Evolutionary conservation across 768 basidiomycete species (phyloP).

Genomic region (Calocera cornea): DNA sequence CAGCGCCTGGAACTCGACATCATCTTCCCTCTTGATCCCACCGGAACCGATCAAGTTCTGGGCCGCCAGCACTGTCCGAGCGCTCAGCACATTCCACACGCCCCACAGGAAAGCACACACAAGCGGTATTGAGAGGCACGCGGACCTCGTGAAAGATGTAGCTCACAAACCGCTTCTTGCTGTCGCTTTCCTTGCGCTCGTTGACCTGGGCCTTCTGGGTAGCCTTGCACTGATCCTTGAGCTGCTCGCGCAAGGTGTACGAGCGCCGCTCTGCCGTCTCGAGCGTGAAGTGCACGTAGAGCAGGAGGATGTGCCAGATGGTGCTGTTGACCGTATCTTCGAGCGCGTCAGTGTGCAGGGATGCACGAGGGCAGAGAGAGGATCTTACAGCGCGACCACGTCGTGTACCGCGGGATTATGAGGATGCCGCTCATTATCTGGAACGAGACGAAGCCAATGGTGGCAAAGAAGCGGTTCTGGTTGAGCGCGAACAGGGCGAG

Average conservation of each 20-base stretch:
- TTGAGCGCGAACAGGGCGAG: constrained; percentile 24
- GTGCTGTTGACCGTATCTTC: constrained; percentile 14
- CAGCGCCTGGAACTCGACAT: constrained; percentile 78
- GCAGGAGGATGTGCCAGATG: constrained; percentile 28
- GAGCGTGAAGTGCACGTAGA: constrained; percentile 33
- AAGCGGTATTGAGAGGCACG: constrained; percentile 27
- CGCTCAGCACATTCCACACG: constrained; percentile 6
- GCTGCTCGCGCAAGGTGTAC: constrained; percentile 39
- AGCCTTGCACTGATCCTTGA: constrained; percentile 41
- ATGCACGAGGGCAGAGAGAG: constrained; percentile 14
- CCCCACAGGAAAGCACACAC: constrained; percentile 6
- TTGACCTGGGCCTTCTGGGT: constrained; percentile 47
- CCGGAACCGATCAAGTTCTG: constrained; percentile 83
- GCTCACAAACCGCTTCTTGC: constrained; percentile 60
- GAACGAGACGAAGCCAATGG: constrained; percentile 20
- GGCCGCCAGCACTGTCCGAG: constrained; percentile 54
- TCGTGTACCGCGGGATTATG: constrained; percentile 17
- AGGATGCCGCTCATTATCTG: constrained; percentile 18
- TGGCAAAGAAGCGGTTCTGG: constrained; percentile 18
- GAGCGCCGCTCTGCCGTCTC: constrained; percentile 34
- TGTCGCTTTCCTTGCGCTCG: constrained; percentile 62
- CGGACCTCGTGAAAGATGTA: constrained; percentile 28
- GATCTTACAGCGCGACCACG: constrained; percentile 30
- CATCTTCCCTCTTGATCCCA: constrained; percentile 56
- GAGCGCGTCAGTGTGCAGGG: background rate